These are phyloP conservation scores for Geotrichum reessii DNA, from an alignment of 1,139 yeast species.

Conservation along the genomic window DNA sequence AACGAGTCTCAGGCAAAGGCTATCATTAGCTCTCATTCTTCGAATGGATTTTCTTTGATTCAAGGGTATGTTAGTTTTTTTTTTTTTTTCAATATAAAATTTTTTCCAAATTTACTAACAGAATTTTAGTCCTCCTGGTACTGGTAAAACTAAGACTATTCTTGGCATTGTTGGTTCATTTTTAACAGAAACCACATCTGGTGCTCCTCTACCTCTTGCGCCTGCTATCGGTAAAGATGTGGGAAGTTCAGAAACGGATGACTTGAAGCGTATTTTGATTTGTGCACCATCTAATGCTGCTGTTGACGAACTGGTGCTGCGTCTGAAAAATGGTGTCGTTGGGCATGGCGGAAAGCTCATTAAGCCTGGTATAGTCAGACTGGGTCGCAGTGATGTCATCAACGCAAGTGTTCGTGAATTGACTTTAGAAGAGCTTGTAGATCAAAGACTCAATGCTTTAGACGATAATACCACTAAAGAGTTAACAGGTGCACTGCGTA, in stretches of 20 bases:
- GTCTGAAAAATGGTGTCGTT: conserved; percentile 69
- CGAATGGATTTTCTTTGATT: conserved; percentile 77
- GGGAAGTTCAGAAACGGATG: conserved; percentile 25
- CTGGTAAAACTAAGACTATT: conserved; percentile 97
- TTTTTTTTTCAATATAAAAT: neutral
- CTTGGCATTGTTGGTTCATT: conserved; percentile 83
- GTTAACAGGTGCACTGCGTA: conserved; percentile 46
- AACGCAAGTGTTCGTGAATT: conserved; percentile 76
- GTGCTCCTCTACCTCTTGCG: conserved; percentile 26
- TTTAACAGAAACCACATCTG: conserved; percentile 43
- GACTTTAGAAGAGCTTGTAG: conserved; percentile 84
- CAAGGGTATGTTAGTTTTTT: conserved; percentile 52
- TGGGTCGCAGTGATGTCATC: conserved; percentile 87
- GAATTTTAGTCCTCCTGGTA: conserved; percentile 68
- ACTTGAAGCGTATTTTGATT: conserved; percentile 56
- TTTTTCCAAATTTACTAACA: conserved; percentile 8
- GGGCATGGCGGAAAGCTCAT: conserved; percentile 50
- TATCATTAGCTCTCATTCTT: conserved; percentile 61
- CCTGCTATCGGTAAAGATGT: conserved; percentile 38
- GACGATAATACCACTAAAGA: conserved; percentile 35
- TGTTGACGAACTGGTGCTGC: conserved; percentile 89
- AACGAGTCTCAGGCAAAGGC: conserved; percentile 90
- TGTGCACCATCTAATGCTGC: conserved; percentile 99
- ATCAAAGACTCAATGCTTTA: conserved; percentile 50
- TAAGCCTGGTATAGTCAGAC: conserved; percentile 71